Base-by-base conservation (phyloP, 768 basidiomycete genomes). In the Gloeophyllum trabeum region DNA sequence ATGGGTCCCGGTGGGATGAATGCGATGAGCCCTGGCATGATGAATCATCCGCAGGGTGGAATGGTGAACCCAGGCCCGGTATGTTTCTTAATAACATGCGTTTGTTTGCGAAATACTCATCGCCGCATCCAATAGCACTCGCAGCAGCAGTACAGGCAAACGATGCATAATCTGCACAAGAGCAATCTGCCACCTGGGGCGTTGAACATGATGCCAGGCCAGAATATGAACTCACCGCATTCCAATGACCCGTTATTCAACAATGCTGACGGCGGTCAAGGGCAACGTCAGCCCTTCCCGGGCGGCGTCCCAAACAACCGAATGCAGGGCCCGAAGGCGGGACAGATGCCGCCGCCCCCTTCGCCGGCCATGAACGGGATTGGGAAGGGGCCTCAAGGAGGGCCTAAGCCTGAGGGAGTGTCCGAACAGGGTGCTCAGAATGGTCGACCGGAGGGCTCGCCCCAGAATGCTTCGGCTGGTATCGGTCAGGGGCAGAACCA, bases 1-100 rank as follows among this genome's bases (percentile, higher is more conserved):
- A 59, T 66, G 54, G 60, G 59, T 19, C 56, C 38, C 19, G 57
- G 58, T 26, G 61, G 62, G 42, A 54, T 56, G 40, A 46, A 51
- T 43, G 48, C 50, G 24, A 60, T 65, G 67, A 63, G 54, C 46
- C 57, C 65, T 40, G 48, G 49, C 23, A 62, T 69, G 68, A 63
- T 69, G 65, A 61, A 60, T 42, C 49, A 54, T 39, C 48, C 48
- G 25, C 49, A 48, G 39, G 54, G 54, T 32, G 62, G 62, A 44
- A 58, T 64, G 54, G 63, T 65, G 53, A 59, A 56, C 41, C 50
- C 58, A 32, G 28, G 28, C 16, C 28, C 10, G 28, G 10, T 16
- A 32, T 32, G 28, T 32, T 32, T 16, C 28, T 10, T 32, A 32
- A 10, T 32, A 32, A 10, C 28, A 10, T 16, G 10, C n/a, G n/a